Evolutionary conservation across 164 flowering plant genomes (phyloP).

Genomic region (Kingdonia uniflora): DNA sequence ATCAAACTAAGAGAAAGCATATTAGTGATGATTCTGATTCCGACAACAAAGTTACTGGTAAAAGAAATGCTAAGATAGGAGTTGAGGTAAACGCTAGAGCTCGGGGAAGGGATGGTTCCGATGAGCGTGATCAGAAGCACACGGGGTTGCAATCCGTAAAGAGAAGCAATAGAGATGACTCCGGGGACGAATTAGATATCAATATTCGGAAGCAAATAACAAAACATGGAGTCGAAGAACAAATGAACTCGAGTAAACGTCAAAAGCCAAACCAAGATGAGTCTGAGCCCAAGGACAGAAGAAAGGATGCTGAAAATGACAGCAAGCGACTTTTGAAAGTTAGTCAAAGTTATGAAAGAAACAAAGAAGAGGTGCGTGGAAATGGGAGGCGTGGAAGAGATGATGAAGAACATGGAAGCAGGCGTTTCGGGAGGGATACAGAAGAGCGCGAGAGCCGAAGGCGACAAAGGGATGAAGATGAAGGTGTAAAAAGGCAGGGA

Average conservation of each 20-base stretch:
- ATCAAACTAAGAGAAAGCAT: too few relatives aligned
- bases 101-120: slow-evolving; percentile 3
- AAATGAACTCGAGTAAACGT: too few relatives aligned
- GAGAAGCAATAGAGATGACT: too few relatives aligned
- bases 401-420: slow-evolving; percentile 9
- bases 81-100: slow-evolving; percentile 1
- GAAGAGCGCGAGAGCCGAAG: slow-evolving; percentile 10
- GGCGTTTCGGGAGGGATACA: neutral
- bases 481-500: slow-evolving; percentile 10
- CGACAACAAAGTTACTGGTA: slow-evolving; percentile 4
- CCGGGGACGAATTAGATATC: too few relatives aligned
- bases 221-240: too few relatives aligned
- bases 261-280: too few relatives aligned
- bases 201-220: too few relatives aligned
- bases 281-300: too few relatives aligned
- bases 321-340: too few relatives aligned
- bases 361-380: neutral
- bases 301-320: slow-evolving; percentile 3
- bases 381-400: slow-evolving; percentile 5
- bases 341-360: too few relatives aligned
- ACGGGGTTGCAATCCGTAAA: too few relatives aligned
- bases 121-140: slow-evolving; percentile 14
- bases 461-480: slow-evolving; percentile 9
- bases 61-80: slow-evolving; percentile 1
- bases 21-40: slow-evolving; percentile 21